Evolutionary conservation across 768 basidiomycete genomes (phyloP).

Genomic region (Boletus edulis): DNA sequence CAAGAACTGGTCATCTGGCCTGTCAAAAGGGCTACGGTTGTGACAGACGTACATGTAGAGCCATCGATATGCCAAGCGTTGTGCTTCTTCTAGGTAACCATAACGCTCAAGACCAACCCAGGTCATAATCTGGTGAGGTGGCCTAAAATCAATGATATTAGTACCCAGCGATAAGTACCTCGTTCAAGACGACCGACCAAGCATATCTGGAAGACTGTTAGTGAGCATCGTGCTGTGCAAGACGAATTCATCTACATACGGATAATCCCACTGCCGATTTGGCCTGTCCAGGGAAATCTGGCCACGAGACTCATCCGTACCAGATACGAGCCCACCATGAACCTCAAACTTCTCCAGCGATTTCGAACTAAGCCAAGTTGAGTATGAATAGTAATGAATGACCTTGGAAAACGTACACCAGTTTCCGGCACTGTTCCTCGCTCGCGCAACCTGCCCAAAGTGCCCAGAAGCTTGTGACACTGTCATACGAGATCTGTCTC

Average conservation of each 20-base stretch:
- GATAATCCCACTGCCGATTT: conserved; percentile 99
- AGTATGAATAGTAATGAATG: conserved; percentile 8
- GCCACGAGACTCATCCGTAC: conserved; percentile 94
- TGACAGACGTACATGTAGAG: conserved; percentile 96
- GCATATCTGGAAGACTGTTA: conserved; percentile 50
- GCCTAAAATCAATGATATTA: conserved; percentile 45
- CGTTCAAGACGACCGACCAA: conserved; percentile 41
- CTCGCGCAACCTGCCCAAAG: conserved; percentile 98
- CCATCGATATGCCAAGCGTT: conserved; percentile 91
- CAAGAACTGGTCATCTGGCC: conserved; percentile 1
- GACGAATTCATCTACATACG: conserved; percentile 48
- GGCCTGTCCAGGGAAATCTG: conserved; percentile 94
- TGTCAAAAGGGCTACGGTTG: not conserved
- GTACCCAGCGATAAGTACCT: not conserved
- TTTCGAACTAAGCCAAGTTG: conserved; percentile 52
- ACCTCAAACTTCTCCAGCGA: conserved; percentile 96
- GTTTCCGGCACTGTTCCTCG: conserved; percentile 90
- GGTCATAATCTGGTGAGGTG: conserved; percentile 97
- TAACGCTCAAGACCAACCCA: conserved; percentile 98
- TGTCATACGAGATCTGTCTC: conserved; percentile 93
- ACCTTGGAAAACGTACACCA: conserved; percentile 64
- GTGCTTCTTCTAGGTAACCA: conserved; percentile 91
- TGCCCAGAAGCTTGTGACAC: conserved; percentile 95
- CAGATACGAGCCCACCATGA: conserved; percentile 91
- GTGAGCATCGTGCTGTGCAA: conserved; percentile 8